These are phyloP conservation scores for Avena sativa DNA, from an alignment of 176 grass and related monocot genomes.

Conservation along the genomic window DNA sequence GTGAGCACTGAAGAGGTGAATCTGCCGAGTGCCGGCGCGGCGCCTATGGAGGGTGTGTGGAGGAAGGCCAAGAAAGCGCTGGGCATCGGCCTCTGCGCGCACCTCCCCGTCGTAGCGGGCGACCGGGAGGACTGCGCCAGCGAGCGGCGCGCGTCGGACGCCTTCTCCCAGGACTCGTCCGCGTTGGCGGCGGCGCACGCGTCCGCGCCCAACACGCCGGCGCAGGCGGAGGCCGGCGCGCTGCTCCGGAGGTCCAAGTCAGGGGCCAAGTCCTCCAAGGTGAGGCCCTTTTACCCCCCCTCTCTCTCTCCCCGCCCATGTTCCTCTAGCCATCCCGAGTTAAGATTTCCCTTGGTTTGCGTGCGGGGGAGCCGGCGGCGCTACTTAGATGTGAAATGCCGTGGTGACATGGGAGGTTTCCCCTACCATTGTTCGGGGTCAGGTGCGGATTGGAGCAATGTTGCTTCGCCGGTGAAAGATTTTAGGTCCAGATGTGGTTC, in stretches of 20 bases:
- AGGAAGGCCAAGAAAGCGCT: conserved; percentile 83
- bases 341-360: conserved; percentile 29
- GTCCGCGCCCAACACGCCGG: conserved; percentile 59
- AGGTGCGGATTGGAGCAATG: conserved; percentile 42
- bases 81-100: conserved; percentile 64
- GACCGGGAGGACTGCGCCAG: conserved; percentile 46
- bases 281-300: conserved; percentile 6
- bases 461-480: conserved; percentile 37
- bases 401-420: conserved; percentile 19
- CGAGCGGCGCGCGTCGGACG: conserved; percentile 53
- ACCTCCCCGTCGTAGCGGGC: conserved; percentile 51
- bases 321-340: neutral
- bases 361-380: neutral
- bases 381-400: conserved; percentile 36
- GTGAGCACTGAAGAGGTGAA: neutral
- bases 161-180: conserved; percentile 34
- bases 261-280: conserved; percentile 77
- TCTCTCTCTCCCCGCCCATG: neutral
- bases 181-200: conserved; percentile 22
- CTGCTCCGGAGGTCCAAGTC: conserved; percentile 79
- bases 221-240: conserved; percentile 40
- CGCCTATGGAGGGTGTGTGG: conserved; percentile 67
- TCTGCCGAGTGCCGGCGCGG: conserved; percentile 32
- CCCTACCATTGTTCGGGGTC: neutral
- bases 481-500: conserved; percentile 39